Base-by-base conservation (phyloP, 140 eudicot genomes). In the Cichorium intybus region DNA sequence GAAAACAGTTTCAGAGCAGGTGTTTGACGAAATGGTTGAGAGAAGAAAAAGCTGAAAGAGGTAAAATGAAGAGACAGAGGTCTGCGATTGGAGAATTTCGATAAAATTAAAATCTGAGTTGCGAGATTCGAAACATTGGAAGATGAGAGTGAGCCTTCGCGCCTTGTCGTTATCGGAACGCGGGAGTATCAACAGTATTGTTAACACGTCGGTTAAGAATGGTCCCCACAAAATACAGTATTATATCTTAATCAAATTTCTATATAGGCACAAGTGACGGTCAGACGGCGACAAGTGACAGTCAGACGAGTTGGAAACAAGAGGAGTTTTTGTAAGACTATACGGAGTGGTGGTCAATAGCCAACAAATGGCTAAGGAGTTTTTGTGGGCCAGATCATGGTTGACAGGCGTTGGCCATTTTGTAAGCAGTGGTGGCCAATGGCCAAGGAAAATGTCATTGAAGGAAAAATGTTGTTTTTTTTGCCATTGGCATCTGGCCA, bases 91-190 rank as follows among this genome's bases (percentile, higher is more conserved):
- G 68, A 22, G 64, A 61, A 49, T 51, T 4, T 62, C 56, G 64
- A 72, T 72, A 63, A 71, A 71, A 49, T 16, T 24, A 62, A 52
- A 48, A 29, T 5, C 52, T 18, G 28, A 28, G 48, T 28, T 31
- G 66, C 14, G 58, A 16, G 29, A 8, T n/a, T 71, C 69, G 34
- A 71, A 9, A 34, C 54, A 34, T 56, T 4, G 72, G 65, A 46
- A 34, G 54, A 47, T 34, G 70, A 58, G 66, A 46, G 59, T 53
- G 22, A 37, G 46, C 41, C 20, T 55, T 64, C 65, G 65, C 41
- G 72, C 78, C 55, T 56, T 56, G 79, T 56, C 73, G 7, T 47
- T 66, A 65, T 66, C 68, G 74, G 57, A 72, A 73, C 72, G 70
- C 64, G 64, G 62, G 76, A 45, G 18, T 20, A 26, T 47, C 66